phyloP scores from a whole-genome alignment of 2,329 filamentous ascomycete species.

The Fusarium anguioides region DNA sequence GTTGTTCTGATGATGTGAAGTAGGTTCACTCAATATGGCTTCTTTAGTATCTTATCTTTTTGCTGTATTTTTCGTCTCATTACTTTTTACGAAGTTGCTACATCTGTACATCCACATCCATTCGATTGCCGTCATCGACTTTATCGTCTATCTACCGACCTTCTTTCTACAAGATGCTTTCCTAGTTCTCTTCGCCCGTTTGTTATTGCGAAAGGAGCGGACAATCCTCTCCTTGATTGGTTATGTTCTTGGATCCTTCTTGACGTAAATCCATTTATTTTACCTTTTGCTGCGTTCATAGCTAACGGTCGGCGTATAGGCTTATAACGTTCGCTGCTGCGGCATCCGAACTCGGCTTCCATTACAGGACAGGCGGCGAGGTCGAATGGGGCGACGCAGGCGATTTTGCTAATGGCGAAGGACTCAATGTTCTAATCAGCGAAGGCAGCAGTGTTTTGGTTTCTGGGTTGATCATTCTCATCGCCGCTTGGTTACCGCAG shows the following conservation, averaged over 20 bases:
- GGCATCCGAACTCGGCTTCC: constrained; percentile 48
- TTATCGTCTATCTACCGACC: constrained; percentile 46
- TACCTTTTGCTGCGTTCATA: background rate
- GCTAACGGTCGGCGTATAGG: constrained; percentile 33
- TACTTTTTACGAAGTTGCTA: constrained; percentile 44
- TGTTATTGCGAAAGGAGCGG: constrained; percentile 41
- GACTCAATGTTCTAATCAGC: constrained; percentile 47
- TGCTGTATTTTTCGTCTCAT: constrained; percentile 44
- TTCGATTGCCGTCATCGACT: constrained; percentile 40
- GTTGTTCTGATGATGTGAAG: constrained; percentile 33
- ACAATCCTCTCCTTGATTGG: constrained; percentile 36
- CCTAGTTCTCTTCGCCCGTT: constrained; percentile 36
- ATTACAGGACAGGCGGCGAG: constrained; percentile 47
- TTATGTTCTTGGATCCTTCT: constrained; percentile 36
- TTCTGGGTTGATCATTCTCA: constrained; percentile 36
- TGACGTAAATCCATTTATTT: constrained; percentile 34
- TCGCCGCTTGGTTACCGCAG: constrained; percentile 40
- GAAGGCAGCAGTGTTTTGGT: constrained; percentile 42
- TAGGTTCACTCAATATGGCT: constrained; percentile 38
- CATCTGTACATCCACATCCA: constrained; percentile 44
- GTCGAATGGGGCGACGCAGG: constrained; percentile 48
- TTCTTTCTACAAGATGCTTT: constrained; percentile 45
- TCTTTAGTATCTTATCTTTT: constrained; percentile 45
- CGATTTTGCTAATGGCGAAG: constrained; percentile 45
- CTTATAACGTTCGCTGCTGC: constrained; percentile 45